These are phyloP conservation scores for Tothia fuscella DNA, from an alignment of 2,329 filamentous ascomycete species.

Conservation along the genomic window DNA sequence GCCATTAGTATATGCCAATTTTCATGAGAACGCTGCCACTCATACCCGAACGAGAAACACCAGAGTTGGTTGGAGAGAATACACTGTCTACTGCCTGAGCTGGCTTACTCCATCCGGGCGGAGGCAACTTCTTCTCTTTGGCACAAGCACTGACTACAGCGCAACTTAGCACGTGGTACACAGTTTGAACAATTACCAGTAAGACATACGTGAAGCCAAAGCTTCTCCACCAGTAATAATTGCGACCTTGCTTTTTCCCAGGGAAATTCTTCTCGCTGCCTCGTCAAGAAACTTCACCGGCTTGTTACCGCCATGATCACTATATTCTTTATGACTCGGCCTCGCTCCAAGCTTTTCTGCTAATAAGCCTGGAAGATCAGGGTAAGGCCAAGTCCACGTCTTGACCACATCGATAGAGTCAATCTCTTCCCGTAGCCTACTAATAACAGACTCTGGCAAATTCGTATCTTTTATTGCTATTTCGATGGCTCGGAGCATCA, in stretches of 20 bases:
- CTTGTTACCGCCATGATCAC: conserved; percentile 51
- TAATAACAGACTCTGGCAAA: conserved; percentile 17
- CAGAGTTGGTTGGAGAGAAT: conserved; percentile 37
- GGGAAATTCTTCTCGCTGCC: conserved; percentile 45
- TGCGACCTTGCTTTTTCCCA: conserved; percentile 42
- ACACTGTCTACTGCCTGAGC: conserved; percentile 35
- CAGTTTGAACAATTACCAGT: conserved; percentile 2
- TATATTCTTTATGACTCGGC: conserved; percentile 37
- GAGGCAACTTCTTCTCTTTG: conserved; percentile 41
- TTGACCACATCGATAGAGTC: conserved; percentile 49
- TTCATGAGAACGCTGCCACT: conserved; percentile 5
- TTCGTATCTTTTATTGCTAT: conserved; percentile 40
- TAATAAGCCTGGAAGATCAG: conserved; percentile 44
- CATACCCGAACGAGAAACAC: conserved; percentile 10
- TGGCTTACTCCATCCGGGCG: conserved; percentile 46
- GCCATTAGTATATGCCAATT: too few relatives aligned
- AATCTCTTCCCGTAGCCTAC: conserved; percentile 33
- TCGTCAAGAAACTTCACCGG: conserved; percentile 52
- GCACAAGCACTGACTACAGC: conserved; percentile 39
- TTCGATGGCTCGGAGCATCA: conserved; percentile 46
- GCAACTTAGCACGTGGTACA: not conserved
- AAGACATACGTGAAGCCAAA: conserved; percentile 44
- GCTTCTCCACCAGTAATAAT: conserved; percentile 54
- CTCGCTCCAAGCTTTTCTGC: conserved; percentile 37
- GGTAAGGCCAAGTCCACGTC: conserved; percentile 56